Percentiles rank a stretch among this genome's conserved stretches.
phyloP scores from a whole-genome alignment of 148 eudicot species.

The Nepenthes gracilis region DNA sequence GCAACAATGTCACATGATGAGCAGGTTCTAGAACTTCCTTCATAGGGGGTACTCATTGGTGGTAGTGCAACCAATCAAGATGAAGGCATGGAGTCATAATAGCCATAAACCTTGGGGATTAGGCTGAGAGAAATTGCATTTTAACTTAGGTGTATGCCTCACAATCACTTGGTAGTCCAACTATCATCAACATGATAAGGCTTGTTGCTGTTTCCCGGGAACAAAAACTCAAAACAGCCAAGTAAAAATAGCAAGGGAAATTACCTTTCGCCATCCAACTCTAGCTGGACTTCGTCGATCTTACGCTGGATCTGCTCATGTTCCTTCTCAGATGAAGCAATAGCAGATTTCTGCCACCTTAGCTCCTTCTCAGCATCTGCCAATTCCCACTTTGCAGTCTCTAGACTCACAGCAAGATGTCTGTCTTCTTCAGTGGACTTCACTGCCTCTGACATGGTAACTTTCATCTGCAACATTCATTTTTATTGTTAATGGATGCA shows the following conservation, averaged over 20 bases:
- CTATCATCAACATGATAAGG: too few relatives aligned
- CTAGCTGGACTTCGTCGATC: conserved; percentile 45
- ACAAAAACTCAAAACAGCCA: not conserved
- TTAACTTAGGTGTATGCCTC: too few relatives aligned
- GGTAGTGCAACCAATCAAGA: too few relatives aligned
- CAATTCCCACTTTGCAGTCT: conserved; percentile 67
- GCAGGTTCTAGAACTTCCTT: not conserved
- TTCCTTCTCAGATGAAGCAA: conserved; percentile 79
- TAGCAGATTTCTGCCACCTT: conserved; percentile 73
- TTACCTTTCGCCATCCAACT: conserved; percentile 67
- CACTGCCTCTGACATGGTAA: conserved; percentile 39
- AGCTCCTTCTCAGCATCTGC: conserved; percentile 78
- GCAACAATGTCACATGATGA: too few relatives aligned
- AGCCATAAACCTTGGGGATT: too few relatives aligned
- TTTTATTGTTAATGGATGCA: not conserved
- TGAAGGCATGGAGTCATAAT: too few relatives aligned
- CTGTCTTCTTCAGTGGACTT: conserved; percentile 66
- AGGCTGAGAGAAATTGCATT: too few relatives aligned
- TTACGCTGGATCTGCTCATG: conserved; percentile 64
- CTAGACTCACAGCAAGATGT: conserved; percentile 50
- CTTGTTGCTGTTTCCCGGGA: too few relatives aligned
- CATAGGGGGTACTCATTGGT: not conserved
- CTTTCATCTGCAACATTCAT: conserved; percentile 57
- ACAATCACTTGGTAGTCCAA: too few relatives aligned
- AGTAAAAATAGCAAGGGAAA: not conserved